phyloP scores from a whole-genome alignment of 2,329 filamentous ascomycete species.

The Fusarium albidum region DNA sequence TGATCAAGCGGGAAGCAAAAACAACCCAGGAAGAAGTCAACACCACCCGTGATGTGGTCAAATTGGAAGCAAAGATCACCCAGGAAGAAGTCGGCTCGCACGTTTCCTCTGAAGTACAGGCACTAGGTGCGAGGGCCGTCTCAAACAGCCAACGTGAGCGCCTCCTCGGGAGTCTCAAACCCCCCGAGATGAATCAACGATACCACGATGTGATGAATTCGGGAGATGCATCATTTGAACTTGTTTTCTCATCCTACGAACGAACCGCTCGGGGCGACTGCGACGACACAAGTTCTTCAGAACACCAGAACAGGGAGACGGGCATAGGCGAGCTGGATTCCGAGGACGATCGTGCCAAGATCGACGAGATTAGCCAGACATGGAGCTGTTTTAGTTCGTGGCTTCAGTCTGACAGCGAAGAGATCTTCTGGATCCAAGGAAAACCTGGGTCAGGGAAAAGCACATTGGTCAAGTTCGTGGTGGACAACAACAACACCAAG shows the following conservation, averaged over 20 bases:
- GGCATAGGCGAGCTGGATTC: too few species aligned
- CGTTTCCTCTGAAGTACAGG: background rate
- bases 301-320: background rate
- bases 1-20: background rate
- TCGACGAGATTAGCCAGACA: background rate
- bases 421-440: conserved; percentile 5
- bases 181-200: conserved; percentile 6
- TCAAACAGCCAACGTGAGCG: background rate
- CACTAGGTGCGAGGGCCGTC: background rate
- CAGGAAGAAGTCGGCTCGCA: too few species aligned
- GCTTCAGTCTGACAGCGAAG: background rate
- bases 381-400: conserved; percentile 5
- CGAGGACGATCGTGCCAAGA: too few species aligned
- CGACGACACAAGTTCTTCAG: background rate
- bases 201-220: conserved; percentile 4
- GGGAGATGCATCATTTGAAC: background rate
- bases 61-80: too few species aligned
- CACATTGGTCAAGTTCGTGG: conserved; percentile 14
- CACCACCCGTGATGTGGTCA: too few species aligned
- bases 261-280: too few species aligned
- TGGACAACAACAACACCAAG: background rate
- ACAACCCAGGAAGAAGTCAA: background rate
- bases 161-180: conserved; percentile 3
- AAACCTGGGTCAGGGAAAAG: conserved; percentile 30
- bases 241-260: conserved; percentile 9